phyloP scores from a whole-genome alignment of 176 grass and related monocot genomes.

The Canna indica region DNA sequence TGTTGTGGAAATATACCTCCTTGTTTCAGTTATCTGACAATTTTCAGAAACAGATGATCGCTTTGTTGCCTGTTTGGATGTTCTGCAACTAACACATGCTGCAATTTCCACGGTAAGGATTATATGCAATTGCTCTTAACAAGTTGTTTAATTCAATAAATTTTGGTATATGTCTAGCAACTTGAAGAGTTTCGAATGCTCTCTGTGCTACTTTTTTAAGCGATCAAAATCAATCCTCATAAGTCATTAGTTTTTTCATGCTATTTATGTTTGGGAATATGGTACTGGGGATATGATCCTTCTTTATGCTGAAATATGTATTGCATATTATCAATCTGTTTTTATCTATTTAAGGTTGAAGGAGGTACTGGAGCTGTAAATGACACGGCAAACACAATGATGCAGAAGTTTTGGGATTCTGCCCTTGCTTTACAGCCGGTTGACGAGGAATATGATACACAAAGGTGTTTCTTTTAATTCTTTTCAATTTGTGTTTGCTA shows the following conservation, averaged over 20 bases:
- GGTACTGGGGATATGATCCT: neutral
- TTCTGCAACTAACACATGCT: conserved; percentile 80
- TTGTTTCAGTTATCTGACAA: conserved; percentile 22
- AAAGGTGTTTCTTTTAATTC: conserved; percentile 38
- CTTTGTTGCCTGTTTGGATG: conserved; percentile 84
- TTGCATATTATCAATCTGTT: no score
- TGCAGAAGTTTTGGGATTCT: conserved; percentile 98
- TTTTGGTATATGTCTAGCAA: no score
- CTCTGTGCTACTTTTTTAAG: no score
- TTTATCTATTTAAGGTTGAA: conserved; percentile 51
- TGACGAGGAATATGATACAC: conserved; percentile 68
- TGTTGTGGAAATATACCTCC: neutral
- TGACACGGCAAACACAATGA: conserved; percentile 81
- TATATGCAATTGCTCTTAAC: neutral
- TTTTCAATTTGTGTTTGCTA: conserved; percentile 11
- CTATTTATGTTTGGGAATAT: neutral
- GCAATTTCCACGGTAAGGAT: conserved; percentile 80
- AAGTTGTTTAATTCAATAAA: neutral
- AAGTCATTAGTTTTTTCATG: no score
- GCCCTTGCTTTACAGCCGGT: conserved; percentile 81
- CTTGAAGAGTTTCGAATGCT: no score
- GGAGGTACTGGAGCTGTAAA: conserved; percentile 66
- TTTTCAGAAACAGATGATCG: conserved; percentile 58
- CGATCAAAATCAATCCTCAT: no score
- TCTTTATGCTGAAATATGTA: no score